These are phyloP conservation scores for Paecilomyces fulvus DNA, from an alignment of 2,329 filamentous ascomycete species.

Conservation along the genomic window DNA sequence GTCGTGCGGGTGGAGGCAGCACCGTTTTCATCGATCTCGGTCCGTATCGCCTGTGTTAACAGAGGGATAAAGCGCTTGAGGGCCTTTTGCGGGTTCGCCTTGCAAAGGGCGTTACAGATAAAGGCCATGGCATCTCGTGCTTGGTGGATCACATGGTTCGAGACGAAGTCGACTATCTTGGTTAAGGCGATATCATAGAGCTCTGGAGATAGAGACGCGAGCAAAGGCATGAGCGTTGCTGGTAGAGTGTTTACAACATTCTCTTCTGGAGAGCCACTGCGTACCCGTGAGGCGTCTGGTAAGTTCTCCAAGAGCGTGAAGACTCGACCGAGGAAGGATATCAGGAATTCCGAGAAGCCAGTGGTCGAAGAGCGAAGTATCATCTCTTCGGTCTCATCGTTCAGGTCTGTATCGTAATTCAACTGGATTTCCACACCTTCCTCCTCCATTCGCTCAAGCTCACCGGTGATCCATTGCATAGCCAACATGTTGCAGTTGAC, in stretches of 20 bases:
- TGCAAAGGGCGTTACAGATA: constrained; percentile 93
- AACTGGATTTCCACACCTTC: constrained; percentile 79
- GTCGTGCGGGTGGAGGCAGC: constrained; percentile 91
- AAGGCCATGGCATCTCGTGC: constrained; percentile 97
- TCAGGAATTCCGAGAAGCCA: constrained; percentile 84
- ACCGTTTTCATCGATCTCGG: constrained; percentile 93
- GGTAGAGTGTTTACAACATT: constrained; percentile 94
- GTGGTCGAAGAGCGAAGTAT: constrained; percentile 91
- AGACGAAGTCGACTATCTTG: constrained; percentile 86
- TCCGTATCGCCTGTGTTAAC: constrained; percentile 82
- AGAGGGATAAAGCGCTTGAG: constrained; percentile 85
- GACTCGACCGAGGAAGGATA: constrained; percentile 83
- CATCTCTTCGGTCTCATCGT: constrained; percentile 74
- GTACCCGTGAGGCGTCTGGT: constrained; percentile 78
- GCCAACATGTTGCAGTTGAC: constrained; percentile 69
- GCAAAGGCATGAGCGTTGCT: constrained; percentile 79
- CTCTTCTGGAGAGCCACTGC: constrained; percentile 88
- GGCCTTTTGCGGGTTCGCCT: constrained; percentile 89
- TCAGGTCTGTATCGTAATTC: constrained; percentile 73
- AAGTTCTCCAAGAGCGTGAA: constrained; percentile 94
- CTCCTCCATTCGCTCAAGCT: constrained; percentile 88
- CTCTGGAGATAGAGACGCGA: constrained; percentile 84
- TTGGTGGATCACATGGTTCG: constrained; percentile 92
- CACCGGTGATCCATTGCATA: constrained; percentile 85
- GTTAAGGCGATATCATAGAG: constrained; percentile 86